phyloP scores from a whole-genome alignment of 148 eudicot species.

The Polygonum aviculare region DNA sequence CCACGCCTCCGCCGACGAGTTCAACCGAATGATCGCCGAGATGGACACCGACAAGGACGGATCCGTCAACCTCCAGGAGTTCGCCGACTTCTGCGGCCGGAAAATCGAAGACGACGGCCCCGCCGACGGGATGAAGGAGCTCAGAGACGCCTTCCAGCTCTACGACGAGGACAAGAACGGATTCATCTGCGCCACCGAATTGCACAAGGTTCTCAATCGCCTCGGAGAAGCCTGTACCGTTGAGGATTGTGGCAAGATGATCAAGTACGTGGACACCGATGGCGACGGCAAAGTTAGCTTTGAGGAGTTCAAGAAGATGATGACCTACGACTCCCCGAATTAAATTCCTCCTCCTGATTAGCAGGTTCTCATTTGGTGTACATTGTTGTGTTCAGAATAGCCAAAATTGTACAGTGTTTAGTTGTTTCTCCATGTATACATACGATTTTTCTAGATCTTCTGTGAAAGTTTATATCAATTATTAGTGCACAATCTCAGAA shows the following conservation, averaged over 20 bases:
- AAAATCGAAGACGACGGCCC: slow-evolving; percentile 23
- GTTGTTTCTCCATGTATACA: too few relatives aligned
- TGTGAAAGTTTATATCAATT: background rate
- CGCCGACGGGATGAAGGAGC: slow-evolving; percentile 22
- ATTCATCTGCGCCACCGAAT: slow-evolving; percentile 51
- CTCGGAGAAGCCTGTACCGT: slow-evolving; percentile 61
- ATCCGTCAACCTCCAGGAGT: slow-evolving; percentile 38
- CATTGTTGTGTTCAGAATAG: background rate
- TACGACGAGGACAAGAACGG: slow-evolving; percentile 68
- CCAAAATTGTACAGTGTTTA: too few relatives aligned
- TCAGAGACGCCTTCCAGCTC: slow-evolving; percentile 58
- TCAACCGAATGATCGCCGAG: slow-evolving; percentile 46
- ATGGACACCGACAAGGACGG: slow-evolving; percentile 73
- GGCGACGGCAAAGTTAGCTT: slow-evolving; percentile 70
- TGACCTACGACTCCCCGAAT: slow-evolving; percentile 15
- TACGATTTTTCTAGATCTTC: too few relatives aligned
- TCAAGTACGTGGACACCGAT: slow-evolving; percentile 52
- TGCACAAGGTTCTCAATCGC: slow-evolving; percentile 50
- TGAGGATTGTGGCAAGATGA: slow-evolving; percentile 61
- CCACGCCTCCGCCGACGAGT: background rate
- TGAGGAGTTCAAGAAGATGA: slow-evolving; percentile 74
- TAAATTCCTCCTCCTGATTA: background rate
- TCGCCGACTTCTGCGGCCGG: slow-evolving; percentile 30
- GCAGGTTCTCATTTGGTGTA: background rate
- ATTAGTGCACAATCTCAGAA: background rate